Evolutionary conservation across 805 yeast genomes (phyloP), one percentile per base, ranked within the genome.

Genomic region (Dipodascopsis uninucleata): DNA sequence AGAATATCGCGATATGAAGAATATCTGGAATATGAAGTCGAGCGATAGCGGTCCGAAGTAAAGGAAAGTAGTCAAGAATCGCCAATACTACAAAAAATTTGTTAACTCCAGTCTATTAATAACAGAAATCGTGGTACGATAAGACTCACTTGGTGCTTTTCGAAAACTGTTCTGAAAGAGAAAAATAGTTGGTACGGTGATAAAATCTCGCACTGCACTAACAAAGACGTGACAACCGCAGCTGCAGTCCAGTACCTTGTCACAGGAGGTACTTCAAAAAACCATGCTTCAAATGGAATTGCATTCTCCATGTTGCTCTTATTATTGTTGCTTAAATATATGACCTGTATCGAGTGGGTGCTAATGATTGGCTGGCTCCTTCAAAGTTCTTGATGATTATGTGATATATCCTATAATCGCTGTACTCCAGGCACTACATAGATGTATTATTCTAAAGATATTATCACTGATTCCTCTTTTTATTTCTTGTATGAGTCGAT

Each of bases 181-280:
- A 63, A 71, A 44, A 58, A 61, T 31, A 69, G 60, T 52, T 69
- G 69, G 32, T 55, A 51, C 28, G 54, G 49, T 18, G 61, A 52
- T 9, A 71, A 35, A 3, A 60, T 54, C 3, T 70, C 73, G 5
- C 64, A 52, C 35, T 63, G 65, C 31, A 67, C 72, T 28, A 68
- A 52, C 3, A 62, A 22, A 7, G 70, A 61, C 7, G 67, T 53
- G 2, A 59, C 60, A 1, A 65, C 56, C 2, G 71, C 57, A 3
- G 66, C 64, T 1, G 61, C 31, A 1, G 67, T 47, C 61, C 70
- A 67, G 5, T 56, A 43, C 37, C 75, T 55, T 3, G 79, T 75
- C 17, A 74, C 73, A 2, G 74, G 71, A 3, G 78, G 78, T 1
- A 71, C 60, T 31, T 68, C 72, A 58, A 61, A 64, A 28, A 70